A percentile compares a stretch with the other conserved stretches of the same genome.
phyloP scores from a whole-genome alignment of 1,284 basidiomycete species.

The Ganoderma lingzhi region DNA sequence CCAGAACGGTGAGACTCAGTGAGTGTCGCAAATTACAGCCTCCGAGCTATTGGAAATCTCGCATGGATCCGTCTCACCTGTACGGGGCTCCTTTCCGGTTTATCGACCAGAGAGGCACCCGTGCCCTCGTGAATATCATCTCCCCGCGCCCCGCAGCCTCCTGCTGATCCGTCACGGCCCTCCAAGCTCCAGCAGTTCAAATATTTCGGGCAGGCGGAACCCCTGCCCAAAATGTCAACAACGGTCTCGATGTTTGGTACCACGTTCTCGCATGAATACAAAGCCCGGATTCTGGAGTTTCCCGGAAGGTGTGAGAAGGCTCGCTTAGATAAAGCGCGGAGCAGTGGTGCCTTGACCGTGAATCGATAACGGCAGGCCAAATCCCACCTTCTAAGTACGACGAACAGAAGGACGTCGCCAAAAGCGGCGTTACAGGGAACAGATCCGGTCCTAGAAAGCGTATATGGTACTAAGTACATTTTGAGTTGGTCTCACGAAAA shows the following conservation, averaged over 20 bases:
- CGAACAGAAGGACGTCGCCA: neutral
- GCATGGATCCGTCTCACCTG: neutral
- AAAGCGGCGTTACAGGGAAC: neutral
- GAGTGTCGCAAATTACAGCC: neutral
- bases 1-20: neutral
- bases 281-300: neutral
- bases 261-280: neutral
- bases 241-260: neutral
- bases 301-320: neutral
- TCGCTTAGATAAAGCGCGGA: neutral
- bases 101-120: neutral
- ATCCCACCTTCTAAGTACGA: neutral
- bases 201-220: neutral
- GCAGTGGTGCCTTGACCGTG: neutral
- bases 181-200: neutral
- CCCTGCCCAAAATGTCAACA: neutral
- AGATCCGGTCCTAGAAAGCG: neutral
- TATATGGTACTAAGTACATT: neutral
- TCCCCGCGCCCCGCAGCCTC: neutral
- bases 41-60: conserved; percentile 6
- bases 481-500: neutral
- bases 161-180: neutral
- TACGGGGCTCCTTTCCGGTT: conserved; percentile 1
- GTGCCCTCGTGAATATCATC: neutral
- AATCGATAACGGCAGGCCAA: conserved; percentile 4